phyloP scores from a whole-genome alignment of 2,329 filamentous ascomycete genomes.

The Ascosphaera aggregata region DNA sequence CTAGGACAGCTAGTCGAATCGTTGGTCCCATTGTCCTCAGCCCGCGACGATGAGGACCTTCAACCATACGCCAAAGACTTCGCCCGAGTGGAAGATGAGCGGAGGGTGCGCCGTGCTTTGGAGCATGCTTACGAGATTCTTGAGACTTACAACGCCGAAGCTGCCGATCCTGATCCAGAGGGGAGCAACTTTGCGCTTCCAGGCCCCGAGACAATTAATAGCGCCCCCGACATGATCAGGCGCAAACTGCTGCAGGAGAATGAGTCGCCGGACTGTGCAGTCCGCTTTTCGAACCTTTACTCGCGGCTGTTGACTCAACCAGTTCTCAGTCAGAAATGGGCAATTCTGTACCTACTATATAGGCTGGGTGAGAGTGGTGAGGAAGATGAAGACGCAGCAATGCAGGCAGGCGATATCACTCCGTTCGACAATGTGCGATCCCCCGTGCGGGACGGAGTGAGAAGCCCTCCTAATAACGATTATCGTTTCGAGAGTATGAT shows the following conservation, averaged over 20 bases:
- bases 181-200: slow-evolving; percentile 10
- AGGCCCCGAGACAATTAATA: slow-evolving; percentile 38
- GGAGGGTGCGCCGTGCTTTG: slow-evolving; percentile 13
- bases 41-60: slow-evolving; percentile 12
- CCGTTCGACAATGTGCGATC: neutral
- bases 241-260: slow-evolving; percentile 62
- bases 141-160: slow-evolving; percentile 10
- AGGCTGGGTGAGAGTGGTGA: slow-evolving; percentile 34
- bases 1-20: slow-evolving; percentile 21
- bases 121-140: slow-evolving; percentile 17
- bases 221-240: slow-evolving; percentile 83
- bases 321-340: slow-evolving; percentile 89
- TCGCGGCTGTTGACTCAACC: slow-evolving; percentile 73
- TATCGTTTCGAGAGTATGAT: slow-evolving; percentile 16
- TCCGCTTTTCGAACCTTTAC: slow-evolving; percentile 77
- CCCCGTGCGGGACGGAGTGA: slow-evolving; percentile 5
- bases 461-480: slow-evolving; percentile 19
- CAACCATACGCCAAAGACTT: slow-evolving; percentile 13
- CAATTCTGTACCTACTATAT: slow-evolving; percentile 77
- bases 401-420: neutral
- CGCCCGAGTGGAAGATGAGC: slow-evolving; percentile 16
- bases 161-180: slow-evolving; percentile 8
- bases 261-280: slow-evolving; percentile 46
- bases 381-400: neutral
- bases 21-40: slow-evolving; percentile 15